These are phyloP conservation scores for Lactuca saligna DNA, from an alignment of 129 eudicot genomes.

Conservation along the genomic window DNA sequence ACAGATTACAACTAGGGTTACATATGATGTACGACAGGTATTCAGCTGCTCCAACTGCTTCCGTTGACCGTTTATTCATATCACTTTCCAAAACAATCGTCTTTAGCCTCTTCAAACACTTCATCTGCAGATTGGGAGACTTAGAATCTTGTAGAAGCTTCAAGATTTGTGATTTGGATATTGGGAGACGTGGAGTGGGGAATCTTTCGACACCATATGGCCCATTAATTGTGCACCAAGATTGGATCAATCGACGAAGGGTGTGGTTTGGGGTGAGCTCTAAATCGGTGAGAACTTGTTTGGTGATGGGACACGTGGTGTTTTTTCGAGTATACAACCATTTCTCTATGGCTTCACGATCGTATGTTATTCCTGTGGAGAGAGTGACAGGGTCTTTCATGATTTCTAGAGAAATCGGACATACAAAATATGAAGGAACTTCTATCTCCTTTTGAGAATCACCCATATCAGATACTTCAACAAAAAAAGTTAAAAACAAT, in stretches of 20 bases:
- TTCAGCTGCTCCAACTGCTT: conserved; percentile 47
- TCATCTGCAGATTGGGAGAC: conserved; percentile 36
- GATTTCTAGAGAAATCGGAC: conserved; percentile 64
- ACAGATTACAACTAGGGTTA: conserved; percentile 6
- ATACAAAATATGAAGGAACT: conserved; percentile 54
- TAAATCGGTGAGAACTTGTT: conserved; percentile 43
- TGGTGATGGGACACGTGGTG: conserved; percentile 53
- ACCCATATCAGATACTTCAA: conserved; percentile 15
- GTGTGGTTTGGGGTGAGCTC: conserved; percentile 65
- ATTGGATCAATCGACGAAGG: conserved; percentile 54
- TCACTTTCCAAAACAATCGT: conserved; percentile 43
- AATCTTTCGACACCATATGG: conserved; percentile 56
- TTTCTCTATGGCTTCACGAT: conserved; percentile 63
- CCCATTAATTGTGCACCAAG: conserved; percentile 69
- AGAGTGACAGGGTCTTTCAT: conserved; percentile 75
- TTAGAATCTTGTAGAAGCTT: conserved; percentile 54
- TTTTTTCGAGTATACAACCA: conserved; percentile 49
- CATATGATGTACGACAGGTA: conserved; percentile 37
- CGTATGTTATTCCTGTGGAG: conserved; percentile 70
- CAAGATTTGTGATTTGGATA: conserved; percentile 41
- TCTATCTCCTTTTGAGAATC: conserved; percentile 37
- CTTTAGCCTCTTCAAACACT: conserved; percentile 39
- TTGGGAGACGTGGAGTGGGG: conserved; percentile 61
- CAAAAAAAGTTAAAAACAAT: neutral
- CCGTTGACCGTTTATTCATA: conserved; percentile 53